Base-by-base conservation (phyloP, 2,329 filamentous ascomycete genomes). In the Paracoccidioides brasiliensis region DNA sequence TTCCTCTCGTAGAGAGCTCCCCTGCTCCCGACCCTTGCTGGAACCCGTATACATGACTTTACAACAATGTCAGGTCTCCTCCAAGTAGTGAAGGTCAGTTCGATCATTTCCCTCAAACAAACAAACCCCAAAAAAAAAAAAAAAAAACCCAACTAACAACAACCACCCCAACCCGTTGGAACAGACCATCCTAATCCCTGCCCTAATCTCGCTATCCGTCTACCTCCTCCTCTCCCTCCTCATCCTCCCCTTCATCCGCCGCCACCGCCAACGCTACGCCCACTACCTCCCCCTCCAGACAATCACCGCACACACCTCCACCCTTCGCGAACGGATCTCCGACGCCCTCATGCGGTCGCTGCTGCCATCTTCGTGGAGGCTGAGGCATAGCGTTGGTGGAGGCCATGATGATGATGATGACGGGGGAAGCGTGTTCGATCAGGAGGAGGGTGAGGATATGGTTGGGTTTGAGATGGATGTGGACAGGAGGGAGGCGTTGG, bases 261-360 rank as follows among this genome's bases (percentile, higher is more conserved):
- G 78, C 56, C 86, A 88, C 69, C 82, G 80, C 60, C 78, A 78
- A 62, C 81, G 85, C 58, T 89, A 89, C 69, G 79, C 81, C 65
- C 83, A 87, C 58, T 90, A 90, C 66, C 79, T 89, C 1, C 85
- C 85, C 0, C 71, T 89, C 60, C 79, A 85, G 58, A 74, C 77
- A 37, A 70, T 72, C 53, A 70, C 71, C 37, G 69, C 65, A 1
- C 72, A 68, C 56, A 80, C 86, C 58, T 80, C 80, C 28, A 78
- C 74, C 52, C 78, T 78, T 73, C 81, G 58, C 41, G 71, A 74
- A 57, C 69, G 71, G 40, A 63, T 73, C 14, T 70, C 68, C 6
- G 71, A 74, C 48, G 60, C 67, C 2, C 57, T 75, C 32, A 70
- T 73, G 67, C 68, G 69, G n/a, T 65, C 73, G 42, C 67, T 74